Conservation (phyloP, 768 basidiomycete genomes). For the Tulasnella sp. region DNA sequence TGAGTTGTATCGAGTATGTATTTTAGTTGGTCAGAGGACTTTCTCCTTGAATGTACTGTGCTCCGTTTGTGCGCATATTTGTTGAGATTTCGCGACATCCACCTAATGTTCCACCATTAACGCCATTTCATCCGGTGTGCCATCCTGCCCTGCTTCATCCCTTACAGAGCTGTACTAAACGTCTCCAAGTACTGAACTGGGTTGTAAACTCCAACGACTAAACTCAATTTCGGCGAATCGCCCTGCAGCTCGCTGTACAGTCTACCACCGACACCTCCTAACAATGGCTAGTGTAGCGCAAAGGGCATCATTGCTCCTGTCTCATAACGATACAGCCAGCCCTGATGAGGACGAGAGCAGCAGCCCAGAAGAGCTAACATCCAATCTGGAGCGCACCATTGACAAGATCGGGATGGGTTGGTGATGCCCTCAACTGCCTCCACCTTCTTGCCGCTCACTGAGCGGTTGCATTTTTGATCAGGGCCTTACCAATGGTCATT, state of each 20-base stretch:
- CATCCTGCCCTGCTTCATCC: background rate
- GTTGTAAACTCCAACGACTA: too few relatives aligned
- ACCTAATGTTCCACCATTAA: too few relatives aligned
- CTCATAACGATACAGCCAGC: background rate
- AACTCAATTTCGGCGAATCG: background rate
- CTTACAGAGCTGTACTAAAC: too few relatives aligned
- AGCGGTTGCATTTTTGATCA: conserved; percentile 19
- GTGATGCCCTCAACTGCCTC: conserved; percentile 16
- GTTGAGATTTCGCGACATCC: background rate
- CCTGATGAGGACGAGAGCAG: background rate
- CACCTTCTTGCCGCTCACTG: too few relatives aligned
- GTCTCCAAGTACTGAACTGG: too few relatives aligned
- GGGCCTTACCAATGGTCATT: conserved; percentile 74
- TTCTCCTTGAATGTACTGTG: background rate
- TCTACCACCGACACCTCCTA: background rate
- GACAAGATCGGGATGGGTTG: conserved; percentile 82
- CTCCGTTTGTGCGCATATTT: background rate
- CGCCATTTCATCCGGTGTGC: background rate
- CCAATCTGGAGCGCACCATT: conserved; percentile 65
- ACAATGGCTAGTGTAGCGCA: background rate
- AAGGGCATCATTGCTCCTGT: background rate
- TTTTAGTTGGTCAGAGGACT: background rate
- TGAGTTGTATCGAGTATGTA: background rate
- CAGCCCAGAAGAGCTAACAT: background rate
- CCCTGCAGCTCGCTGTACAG: too few relatives aligned